phyloP scores from a whole-genome alignment of 495 filamentous ascomycete species.

The Entonaema liquescens region DNA sequence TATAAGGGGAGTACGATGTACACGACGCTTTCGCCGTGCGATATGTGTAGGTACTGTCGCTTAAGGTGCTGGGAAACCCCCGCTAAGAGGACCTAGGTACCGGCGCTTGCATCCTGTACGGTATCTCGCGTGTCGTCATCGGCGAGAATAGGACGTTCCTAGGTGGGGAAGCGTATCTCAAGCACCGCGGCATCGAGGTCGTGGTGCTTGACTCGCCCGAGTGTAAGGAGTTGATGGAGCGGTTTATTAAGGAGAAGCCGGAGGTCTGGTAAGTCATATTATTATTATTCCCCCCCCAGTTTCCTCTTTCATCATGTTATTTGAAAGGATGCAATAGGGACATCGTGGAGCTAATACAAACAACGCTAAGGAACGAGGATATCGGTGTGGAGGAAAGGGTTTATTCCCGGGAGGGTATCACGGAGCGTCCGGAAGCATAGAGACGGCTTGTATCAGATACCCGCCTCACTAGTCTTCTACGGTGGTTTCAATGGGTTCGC shows the following conservation, averaged over 20 bases:
- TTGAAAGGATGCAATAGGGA: background rate
- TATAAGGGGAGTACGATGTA: conserved; percentile 83
- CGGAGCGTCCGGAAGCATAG: background rate
- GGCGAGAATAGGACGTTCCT: conserved; percentile 84
- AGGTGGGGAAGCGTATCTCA: conserved; percentile 79
- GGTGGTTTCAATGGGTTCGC: too few relatives aligned
- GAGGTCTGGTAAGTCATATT: conserved; percentile 70
- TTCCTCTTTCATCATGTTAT: background rate
- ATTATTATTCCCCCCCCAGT: background rate
- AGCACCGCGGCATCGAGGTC: conserved; percentile 76
- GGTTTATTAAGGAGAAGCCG: conserved; percentile 79
- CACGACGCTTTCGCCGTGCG: conserved; percentile 86
- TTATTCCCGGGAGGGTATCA: conserved; percentile 49
- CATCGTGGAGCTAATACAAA: background rate
- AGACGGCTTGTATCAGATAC: background rate
- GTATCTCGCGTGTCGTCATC: conserved; percentile 81
- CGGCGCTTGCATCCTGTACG: conserved; percentile 82
- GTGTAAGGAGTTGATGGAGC: conserved; percentile 77
- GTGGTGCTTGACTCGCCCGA: conserved; percentile 73
- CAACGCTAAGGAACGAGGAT: conserved; percentile 71
- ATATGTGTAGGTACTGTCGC: conserved; percentile 72
- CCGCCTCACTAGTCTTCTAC: background rate
- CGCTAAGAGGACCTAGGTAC: conserved; percentile 47
- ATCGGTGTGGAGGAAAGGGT: conserved; percentile 68
- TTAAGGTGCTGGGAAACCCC: background rate